A percentile compares a stretch with the other conserved stretches of the same genome.
phyloP scores from a whole-genome alignment of 805 yeast species.

The Yarrowia bubula region DNA sequence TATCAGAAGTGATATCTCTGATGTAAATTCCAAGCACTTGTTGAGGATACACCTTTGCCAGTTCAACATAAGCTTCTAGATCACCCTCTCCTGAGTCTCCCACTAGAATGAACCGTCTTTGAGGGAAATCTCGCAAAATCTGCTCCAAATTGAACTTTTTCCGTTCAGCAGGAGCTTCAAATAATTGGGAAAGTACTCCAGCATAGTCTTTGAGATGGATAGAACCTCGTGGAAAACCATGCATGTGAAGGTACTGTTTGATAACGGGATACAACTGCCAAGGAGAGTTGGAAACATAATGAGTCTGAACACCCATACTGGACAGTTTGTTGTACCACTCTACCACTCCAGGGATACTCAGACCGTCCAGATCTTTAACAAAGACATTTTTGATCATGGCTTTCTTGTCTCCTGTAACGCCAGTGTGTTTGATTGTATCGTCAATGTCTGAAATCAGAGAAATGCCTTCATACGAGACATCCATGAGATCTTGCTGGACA shows the following conservation, averaged over 20 bases:
- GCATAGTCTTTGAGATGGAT: constrained; percentile 82
- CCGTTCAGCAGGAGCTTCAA: constrained; percentile 84
- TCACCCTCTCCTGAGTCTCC: constrained; percentile 98
- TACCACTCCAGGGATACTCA: constrained; percentile 72
- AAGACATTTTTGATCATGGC: constrained; percentile 78
- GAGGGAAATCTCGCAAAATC: constrained; percentile 69
- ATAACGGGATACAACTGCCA: constrained; percentile 76
- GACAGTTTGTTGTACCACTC: constrained; percentile 54
- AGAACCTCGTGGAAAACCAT: constrained; percentile 72
- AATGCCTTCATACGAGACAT: constrained; percentile 47
- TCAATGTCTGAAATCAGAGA: constrained; percentile 89
- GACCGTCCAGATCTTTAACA: constrained; percentile 59
- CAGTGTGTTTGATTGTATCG: constrained; percentile 88
- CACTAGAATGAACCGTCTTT: constrained; percentile 72
- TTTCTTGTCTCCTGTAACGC: constrained; percentile 84
- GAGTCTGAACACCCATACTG: constrained; percentile 37
- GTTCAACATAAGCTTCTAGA: constrained; percentile 79
- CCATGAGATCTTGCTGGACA: constrained; percentile 43
- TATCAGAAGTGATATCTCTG: constrained; percentile 56
- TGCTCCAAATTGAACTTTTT: constrained; percentile 64
- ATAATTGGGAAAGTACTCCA: constrained; percentile 75
- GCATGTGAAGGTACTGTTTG: constrained; percentile 52
- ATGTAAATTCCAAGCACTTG: constrained; percentile 75
- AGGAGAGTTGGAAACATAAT: constrained; percentile 94
- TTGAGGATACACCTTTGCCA: constrained; percentile 60